Conservation (phyloP, 2,329 filamentous ascomycete genomes). For the Plenodomus tracheiphilus region DNA sequence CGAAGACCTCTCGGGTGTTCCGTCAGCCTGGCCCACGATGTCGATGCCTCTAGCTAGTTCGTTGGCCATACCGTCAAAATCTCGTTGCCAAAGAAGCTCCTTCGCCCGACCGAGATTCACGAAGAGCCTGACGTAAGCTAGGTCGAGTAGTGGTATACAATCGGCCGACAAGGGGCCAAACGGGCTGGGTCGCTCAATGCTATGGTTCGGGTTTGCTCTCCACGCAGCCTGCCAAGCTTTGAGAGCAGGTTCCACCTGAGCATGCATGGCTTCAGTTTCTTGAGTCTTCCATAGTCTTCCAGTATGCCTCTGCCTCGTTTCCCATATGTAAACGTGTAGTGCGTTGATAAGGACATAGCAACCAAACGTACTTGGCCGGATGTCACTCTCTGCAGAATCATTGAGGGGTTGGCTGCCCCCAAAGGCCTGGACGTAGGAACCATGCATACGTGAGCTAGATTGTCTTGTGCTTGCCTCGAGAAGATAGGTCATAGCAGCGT, state of each 20-base stretch:
- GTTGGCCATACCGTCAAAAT: slow-evolving; percentile 89
- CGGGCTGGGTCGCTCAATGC: slow-evolving; percentile 80
- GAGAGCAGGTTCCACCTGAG: slow-evolving; percentile 89
- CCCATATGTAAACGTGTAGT: slow-evolving; percentile 97
- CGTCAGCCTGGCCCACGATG: slow-evolving; percentile 71
- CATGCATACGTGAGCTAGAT: slow-evolving; percentile 42
- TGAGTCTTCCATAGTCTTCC: slow-evolving; percentile 87
- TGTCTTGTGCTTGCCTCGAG: slow-evolving; percentile 74
- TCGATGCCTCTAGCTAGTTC: slow-evolving; percentile 80
- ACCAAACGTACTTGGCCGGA: slow-evolving; percentile 87
- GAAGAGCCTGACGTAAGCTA: slow-evolving; percentile 90
- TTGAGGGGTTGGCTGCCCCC: slow-evolving; percentile 51
- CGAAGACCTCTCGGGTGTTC: slow-evolving; percentile 55
- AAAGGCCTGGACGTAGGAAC: slow-evolving; percentile 52
- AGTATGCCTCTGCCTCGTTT: slow-evolving; percentile 87
- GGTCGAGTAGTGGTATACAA: slow-evolving; percentile 84
- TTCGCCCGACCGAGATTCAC: slow-evolving; percentile 92
- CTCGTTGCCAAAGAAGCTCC: slow-evolving; percentile 90
- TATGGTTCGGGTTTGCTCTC: slow-evolving; percentile 83
- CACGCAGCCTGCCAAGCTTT: slow-evolving; percentile 94
- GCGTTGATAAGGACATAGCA: slow-evolving; percentile 92
- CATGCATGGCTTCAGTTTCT: slow-evolving; percentile 94
- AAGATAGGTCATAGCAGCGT: slow-evolving; percentile 77
- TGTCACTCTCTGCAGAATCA: slow-evolving; percentile 62
- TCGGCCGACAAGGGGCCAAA: slow-evolving; percentile 87